Base-by-base conservation (phyloP, 2,329 filamentous ascomycete genomes). In the Xylariaceae sp. region DNA sequence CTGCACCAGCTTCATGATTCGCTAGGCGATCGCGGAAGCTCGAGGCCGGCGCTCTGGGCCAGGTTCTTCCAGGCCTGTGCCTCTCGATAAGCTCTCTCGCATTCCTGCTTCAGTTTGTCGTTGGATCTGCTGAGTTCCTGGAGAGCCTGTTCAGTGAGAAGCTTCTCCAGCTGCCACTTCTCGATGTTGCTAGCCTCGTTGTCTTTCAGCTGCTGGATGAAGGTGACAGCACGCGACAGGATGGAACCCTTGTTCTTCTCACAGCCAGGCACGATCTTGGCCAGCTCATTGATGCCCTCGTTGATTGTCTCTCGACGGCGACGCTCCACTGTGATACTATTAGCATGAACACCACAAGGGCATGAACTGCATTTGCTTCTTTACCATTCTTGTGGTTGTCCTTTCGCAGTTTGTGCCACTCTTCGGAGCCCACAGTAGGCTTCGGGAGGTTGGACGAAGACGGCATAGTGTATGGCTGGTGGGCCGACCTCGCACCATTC, bases 181-280 rank as follows among this genome's bases (percentile, higher is more conserved):
- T 96, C 93, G 57, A 96, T 91, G 69, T 96, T 96, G 59, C 94
- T 89, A 14, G 88, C 84, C 69, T 96, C 93, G 62, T 96, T 95
- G 69, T 97, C 91, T 69, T 94, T 95, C 38, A 99, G 81, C 66
- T 97, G 91, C 11, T 86, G 88, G 68, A 99, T 97, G 75, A 96
- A 97, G 58, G 90, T 86, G 10, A 97, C 93, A 0, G 94, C 91
- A 33, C 93, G 89, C 68, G 95, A 89, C 36, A 99, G 77, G 59
- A 99, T 97, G 2, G 91, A 95, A 1, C 94, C 94, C 73, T 99
- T 99, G 77, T 99, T 97, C 79, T 97, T 99, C 73, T 99, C 94
- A 65, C 93, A 97, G 13, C 91, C 91, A 0, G 94, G 94, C 0
- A 99, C 94, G 60, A 99, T 96, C 75, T 97, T 97, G 61, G 93